These are phyloP conservation scores for Sugiyamaella qingdaonensis DNA, from an alignment of 805 yeast species.

Conservation along the genomic window DNA sequence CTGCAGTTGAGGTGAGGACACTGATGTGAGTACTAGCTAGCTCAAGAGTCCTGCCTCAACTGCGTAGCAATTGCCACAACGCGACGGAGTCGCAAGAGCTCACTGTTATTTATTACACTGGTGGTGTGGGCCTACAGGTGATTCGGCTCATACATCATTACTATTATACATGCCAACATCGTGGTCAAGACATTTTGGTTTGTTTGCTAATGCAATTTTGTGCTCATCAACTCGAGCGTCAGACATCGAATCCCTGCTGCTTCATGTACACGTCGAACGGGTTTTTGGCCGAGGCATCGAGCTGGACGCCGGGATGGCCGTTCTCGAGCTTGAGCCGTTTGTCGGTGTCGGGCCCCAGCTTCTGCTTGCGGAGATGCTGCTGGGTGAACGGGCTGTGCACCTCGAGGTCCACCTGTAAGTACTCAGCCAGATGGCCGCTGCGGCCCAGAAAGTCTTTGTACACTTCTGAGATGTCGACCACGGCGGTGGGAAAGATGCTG, in stretches of 20 bases:
- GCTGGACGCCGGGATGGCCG: slow-evolving; percentile 25
- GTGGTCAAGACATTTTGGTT: too few relatives aligned
- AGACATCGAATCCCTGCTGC: slow-evolving; percentile 2
- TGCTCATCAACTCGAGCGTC: too few relatives aligned
- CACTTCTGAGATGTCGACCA: slow-evolving; percentile 28
- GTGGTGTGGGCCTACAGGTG: too few relatives aligned
- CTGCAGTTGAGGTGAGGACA: too few relatives aligned
- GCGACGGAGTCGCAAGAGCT: too few relatives aligned
- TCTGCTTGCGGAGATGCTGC: slow-evolving; percentile 16
- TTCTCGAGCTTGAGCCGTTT: slow-evolving; percentile 18
- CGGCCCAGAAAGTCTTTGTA: slow-evolving; percentile 25
- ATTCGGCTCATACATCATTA: not conserved
- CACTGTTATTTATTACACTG: too few relatives aligned
- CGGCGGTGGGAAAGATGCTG: slow-evolving; percentile 24
- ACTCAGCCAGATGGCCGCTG: slow-evolving; percentile 11
- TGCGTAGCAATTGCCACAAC: too few relatives aligned
- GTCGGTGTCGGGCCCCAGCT: slow-evolving; percentile 17
- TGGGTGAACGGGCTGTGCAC: slow-evolving; percentile 24
- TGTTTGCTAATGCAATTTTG: too few relatives aligned
- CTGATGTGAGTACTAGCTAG: too few relatives aligned
- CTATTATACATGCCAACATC: not conserved
- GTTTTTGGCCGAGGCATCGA: slow-evolving; percentile 9
- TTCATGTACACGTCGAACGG: slow-evolving; percentile 15
- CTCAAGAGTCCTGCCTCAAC: too few relatives aligned
- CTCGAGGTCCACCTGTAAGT: slow-evolving; percentile 22